Conservation (phyloP, 2,329 filamentous ascomycete species). For the Ustilaginoidea virens region DNA sequence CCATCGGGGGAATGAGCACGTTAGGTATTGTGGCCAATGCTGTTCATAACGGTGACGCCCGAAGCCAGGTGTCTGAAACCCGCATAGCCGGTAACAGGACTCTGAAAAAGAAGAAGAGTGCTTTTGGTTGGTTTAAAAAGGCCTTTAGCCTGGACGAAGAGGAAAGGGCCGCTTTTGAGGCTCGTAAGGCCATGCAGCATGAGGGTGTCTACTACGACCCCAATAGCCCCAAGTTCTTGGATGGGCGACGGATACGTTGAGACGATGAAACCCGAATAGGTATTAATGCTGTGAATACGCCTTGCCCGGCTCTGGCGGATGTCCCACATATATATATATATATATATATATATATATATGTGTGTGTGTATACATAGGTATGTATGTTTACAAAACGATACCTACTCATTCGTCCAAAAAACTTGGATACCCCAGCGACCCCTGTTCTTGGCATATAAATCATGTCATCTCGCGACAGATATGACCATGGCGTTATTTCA, state of each 20-base stretch:
- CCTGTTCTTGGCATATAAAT: no score
- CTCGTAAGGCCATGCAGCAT: slow-evolving; percentile 30
- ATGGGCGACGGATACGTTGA: slow-evolving; percentile 32
- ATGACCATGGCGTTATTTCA: no score
- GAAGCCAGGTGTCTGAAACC: slow-evolving; percentile 12
- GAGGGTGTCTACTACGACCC: slow-evolving; percentile 33
- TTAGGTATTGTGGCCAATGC: slow-evolving; percentile 38
- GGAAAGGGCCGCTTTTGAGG: slow-evolving; percentile 43
- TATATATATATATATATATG: no score
- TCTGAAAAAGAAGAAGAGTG: slow-evolving; percentile 51
- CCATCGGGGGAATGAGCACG: slow-evolving; percentile 39
- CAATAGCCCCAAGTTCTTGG: slow-evolving; percentile 36
- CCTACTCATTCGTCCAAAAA: no score
- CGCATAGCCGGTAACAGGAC: slow-evolving; percentile 21
- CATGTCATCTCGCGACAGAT: no score
- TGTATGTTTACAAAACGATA: no score
- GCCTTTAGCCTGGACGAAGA: slow-evolving; percentile 50
- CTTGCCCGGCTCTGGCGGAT: not conserved
- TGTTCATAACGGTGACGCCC: slow-evolving; percentile 22
- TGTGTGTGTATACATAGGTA: no score
- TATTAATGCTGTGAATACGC: not conserved
- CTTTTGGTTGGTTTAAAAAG: slow-evolving; percentile 54
- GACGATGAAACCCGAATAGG: not conserved
- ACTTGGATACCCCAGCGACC: no score
- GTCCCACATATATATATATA: not conserved